Conservation (phyloP, 805 yeast genomes). For the Candida argentea region DNA sequence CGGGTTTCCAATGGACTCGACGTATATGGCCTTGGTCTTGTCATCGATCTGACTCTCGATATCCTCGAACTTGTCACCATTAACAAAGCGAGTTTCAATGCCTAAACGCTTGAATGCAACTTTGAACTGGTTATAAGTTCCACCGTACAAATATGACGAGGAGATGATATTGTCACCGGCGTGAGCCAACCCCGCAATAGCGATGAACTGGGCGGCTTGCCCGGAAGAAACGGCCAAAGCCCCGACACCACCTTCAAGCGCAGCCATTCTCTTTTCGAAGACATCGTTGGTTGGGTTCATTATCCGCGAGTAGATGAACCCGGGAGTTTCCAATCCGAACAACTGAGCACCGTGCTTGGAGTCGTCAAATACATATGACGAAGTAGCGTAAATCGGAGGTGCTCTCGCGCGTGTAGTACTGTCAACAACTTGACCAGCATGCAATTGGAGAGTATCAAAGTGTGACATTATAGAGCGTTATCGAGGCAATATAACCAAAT, state of each 20-base stretch:
- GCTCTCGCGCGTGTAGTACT: constrained; percentile 69
- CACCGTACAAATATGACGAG: constrained; percentile 85
- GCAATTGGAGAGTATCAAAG: constrained; percentile 87
- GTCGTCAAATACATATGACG: constrained; percentile 80
- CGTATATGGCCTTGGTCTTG: constrained; percentile 79
- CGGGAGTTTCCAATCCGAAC: constrained; percentile 76
- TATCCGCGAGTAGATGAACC: constrained; percentile 81
- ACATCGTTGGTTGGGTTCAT: constrained; percentile 91
- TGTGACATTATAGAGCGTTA: constrained; percentile 48
- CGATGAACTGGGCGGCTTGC: constrained; percentile 88
- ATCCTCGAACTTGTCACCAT: constrained; percentile 70
- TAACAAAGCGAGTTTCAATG: constrained; percentile 73
- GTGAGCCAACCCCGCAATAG: constrained; percentile 75
- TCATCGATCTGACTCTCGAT: constrained; percentile 68
- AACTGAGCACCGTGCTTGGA: constrained; percentile 89
- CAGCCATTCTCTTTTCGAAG: constrained; percentile 86
- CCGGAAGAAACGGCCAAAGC: constrained; percentile 92
- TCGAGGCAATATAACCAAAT: no score
- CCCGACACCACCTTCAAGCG: constrained; percentile 85
- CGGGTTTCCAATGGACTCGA: constrained; percentile 91
- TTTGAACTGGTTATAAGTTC: constrained; percentile 92
- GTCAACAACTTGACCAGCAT: constrained; percentile 83
- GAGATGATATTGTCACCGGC: constrained; percentile 86
- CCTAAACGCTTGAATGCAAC: constrained; percentile 86
- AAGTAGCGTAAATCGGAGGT: constrained; percentile 85